Conservation (phyloP, 2,329 filamentous ascomycete species). For the Thelonectria olida region DNA sequence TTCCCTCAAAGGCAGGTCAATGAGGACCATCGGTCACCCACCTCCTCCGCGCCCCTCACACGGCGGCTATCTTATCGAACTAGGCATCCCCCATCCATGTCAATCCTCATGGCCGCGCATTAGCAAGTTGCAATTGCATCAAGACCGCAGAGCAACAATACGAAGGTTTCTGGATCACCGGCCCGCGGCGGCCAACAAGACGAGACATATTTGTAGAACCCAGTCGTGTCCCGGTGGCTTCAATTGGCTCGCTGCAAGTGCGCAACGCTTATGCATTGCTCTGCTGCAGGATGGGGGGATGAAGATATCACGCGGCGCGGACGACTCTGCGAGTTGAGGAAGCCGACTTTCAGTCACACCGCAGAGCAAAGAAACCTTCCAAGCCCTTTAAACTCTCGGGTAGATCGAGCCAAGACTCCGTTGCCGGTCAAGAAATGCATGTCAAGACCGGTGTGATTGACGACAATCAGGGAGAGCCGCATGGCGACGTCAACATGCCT, state of each 20-base stretch:
- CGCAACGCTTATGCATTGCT: constrained; percentile 13
- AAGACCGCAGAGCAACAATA: neutral
- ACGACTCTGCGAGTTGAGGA: constrained; percentile 3
- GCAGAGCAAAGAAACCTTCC: neutral
- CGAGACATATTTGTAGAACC: constrained; percentile 23
- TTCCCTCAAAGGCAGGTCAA: constrained; percentile 13
- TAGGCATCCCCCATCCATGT: neutral
- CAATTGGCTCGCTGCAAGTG: constrained; percentile 27
- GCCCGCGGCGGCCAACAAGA: constrained; percentile 25
- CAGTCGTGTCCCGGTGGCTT: neutral
- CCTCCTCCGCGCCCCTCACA: neutral
- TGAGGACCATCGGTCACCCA: too few relatives aligned
- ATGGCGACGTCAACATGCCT: neutral
- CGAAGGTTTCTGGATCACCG: neutral
- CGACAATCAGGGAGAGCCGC: neutral
- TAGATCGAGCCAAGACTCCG: neutral
- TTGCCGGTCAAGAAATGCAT: neutral
- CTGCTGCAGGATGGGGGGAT: constrained; percentile 15
- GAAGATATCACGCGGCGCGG: constrained; percentile 20
- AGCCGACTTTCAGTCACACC: neutral
- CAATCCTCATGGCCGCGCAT: constrained; percentile 8
- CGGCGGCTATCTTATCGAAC: constrained; percentile 6
- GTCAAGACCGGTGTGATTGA: neutral
- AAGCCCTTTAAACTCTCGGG: neutral
- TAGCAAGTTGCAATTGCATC: neutral